These are phyloP conservation scores for Neurospora discreta DNA, from an alignment of 495 filamentous ascomycete species.

Conservation along the genomic window DNA sequence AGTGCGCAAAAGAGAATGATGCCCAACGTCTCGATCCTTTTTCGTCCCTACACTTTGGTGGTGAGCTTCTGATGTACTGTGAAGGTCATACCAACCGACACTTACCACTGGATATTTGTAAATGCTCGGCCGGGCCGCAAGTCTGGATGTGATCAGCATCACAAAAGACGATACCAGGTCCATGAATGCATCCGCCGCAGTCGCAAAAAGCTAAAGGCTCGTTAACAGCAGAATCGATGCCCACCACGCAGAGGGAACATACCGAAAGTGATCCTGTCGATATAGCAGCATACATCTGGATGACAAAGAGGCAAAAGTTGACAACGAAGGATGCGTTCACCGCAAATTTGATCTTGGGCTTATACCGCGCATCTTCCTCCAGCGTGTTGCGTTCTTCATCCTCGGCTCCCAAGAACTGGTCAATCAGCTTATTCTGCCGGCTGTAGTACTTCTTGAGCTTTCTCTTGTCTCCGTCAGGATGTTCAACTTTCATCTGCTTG, in stretches of 20 bases:
- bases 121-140: slow-evolving; percentile 40
- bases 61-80: slow-evolving; percentile 7
- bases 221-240: slow-evolving; percentile 4
- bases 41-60: slow-evolving; percentile 35
- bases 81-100: slow-evolving; percentile 1
- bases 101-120: slow-evolving; percentile 46
- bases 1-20: slow-evolving; percentile 49
- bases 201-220: slow-evolving; percentile 36
- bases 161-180: slow-evolving; percentile 47
- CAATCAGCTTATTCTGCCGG: slow-evolving; percentile 43
- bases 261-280: slow-evolving; percentile 43
- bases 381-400: slow-evolving; percentile 40
- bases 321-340: slow-evolving; percentile 42
- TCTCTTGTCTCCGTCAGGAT: slow-evolving; percentile 33
- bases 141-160: slow-evolving; percentile 41
- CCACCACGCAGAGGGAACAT: slow-evolving; percentile 7
- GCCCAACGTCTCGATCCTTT: slow-evolving; percentile 43
- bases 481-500: slow-evolving; percentile 32
- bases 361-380: slow-evolving; percentile 36
- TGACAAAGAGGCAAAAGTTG: slow-evolving; percentile 45
- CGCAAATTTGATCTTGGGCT: slow-evolving; percentile 45
- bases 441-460: slow-evolving; percentile 43
- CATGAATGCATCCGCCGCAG: slow-evolving; percentile 49
- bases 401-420: slow-evolving; percentile 40
- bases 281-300: slow-evolving; percentile 47